Conservation (phyloP, 768 basidiomycete species). For the Hydnomerulius pinastri region DNA sequence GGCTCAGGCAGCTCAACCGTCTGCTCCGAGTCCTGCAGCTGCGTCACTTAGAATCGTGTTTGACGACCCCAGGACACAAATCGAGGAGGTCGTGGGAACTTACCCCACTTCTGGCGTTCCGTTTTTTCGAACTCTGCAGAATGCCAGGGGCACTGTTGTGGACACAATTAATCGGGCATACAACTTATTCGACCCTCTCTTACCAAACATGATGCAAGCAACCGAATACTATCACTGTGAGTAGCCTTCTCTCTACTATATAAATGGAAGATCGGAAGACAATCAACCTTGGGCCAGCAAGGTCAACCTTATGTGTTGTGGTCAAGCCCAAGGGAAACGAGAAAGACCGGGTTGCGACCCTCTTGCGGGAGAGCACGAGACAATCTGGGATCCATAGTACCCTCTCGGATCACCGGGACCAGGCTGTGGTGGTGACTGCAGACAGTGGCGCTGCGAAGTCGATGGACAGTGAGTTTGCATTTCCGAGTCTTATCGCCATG, state of each 20-base stretch:
- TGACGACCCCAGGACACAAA: neutral
- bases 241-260: too few species aligned
- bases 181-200: neutral
- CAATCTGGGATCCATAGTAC: too few species aligned
- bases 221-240: neutral
- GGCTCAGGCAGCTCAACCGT: too few species aligned
- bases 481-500: too few species aligned
- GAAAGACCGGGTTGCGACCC: neutral
- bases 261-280: neutral
- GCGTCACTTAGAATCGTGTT: neutral
- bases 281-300: neutral
- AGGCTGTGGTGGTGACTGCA: too few species aligned
- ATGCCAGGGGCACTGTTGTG: neutral
- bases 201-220: neutral
- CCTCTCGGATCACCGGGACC: too few species aligned
- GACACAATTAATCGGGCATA: neutral
- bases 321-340: neutral
- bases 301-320: neutral
- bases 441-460: neutral
- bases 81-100: neutral
- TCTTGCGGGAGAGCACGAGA: neutral
- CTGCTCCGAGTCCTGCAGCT: too few species aligned
- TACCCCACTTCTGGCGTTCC: neutral
- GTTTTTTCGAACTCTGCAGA: neutral
- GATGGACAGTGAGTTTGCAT: too few species aligned